These are phyloP conservation scores for Pythium oligandrum DNA, from an alignment of 352 stramenopile species.

Conservation along the genomic window DNA sequence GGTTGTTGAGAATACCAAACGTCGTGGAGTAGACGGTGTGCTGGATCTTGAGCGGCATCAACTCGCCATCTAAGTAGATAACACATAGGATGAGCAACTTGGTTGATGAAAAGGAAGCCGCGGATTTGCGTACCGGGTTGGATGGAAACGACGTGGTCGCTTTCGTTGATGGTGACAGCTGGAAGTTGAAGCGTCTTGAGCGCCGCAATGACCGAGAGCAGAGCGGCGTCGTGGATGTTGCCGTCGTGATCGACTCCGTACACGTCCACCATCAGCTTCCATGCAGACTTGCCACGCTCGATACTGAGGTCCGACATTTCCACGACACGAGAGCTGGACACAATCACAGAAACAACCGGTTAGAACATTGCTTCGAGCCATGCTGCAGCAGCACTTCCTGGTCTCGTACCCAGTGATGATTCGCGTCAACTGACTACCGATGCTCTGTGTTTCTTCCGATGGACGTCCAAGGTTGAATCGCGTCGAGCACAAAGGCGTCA, in stretches of 20 bases:
- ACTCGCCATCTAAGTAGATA: constrained; percentile 36
- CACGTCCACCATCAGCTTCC: constrained; percentile 79
- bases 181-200: constrained; percentile 63
- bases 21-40: constrained; percentile 56
- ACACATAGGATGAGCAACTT: not conserved
- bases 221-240: constrained; percentile 69
- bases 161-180: constrained; percentile 53
- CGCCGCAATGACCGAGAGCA: constrained; percentile 65
- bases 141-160: constrained; percentile 67
- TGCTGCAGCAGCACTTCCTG: too few relatives aligned
- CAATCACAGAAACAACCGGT: constrained; percentile 1
- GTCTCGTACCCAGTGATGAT: constrained; percentile 56
- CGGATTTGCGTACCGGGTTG: constrained; percentile 30
- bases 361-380: too few relatives aligned
- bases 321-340: constrained; percentile 55
- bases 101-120: not conserved
- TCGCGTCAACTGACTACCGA: constrained; percentile 70
- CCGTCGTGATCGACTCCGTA: constrained; percentile 81
- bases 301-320: constrained; percentile 78
- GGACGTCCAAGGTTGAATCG: constrained; percentile 63
- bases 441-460: constrained; percentile 71
- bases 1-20: constrained; percentile 55
- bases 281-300: constrained; percentile 66
- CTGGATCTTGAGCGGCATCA: constrained; percentile 46
- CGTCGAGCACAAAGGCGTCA: constrained; percentile 72